phyloP scores from a whole-genome alignment of 2,329 filamentous ascomycete species.

The Pseudocercospora musae region DNA sequence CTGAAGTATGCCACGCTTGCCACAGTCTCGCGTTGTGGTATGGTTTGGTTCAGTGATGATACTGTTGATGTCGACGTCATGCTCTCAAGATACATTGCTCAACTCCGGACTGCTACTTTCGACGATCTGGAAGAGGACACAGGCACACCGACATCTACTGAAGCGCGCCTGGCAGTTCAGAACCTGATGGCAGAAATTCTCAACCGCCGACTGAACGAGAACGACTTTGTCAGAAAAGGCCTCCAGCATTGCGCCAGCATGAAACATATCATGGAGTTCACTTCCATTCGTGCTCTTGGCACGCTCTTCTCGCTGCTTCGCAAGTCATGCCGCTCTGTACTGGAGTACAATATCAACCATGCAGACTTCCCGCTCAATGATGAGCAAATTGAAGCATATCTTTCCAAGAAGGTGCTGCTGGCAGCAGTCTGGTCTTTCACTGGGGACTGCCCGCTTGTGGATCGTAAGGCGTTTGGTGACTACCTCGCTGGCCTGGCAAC shows the following conservation, averaged over 20 bases:
- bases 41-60: slow-evolving; percentile 99
- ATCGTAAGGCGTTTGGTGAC: slow-evolving; percentile 88
- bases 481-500: slow-evolving; percentile 76
- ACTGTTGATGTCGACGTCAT: slow-evolving; percentile 92
- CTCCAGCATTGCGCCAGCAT: slow-evolving; percentile 72
- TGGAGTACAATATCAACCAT: slow-evolving; percentile 95
- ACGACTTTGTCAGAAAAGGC: slow-evolving; percentile 76
- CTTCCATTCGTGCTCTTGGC: slow-evolving; percentile 80
- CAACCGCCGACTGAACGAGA: slow-evolving; percentile 68
- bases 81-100: slow-evolving; percentile 84
- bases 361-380: slow-evolving; percentile 87
- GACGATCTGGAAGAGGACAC: slow-evolving; percentile 95
- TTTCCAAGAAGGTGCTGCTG: slow-evolving; percentile 90
- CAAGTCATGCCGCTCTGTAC: slow-evolving; percentile 84
- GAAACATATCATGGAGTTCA: slow-evolving; percentile 98
- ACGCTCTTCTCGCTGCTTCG: slow-evolving; percentile 95
- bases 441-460: slow-evolving; percentile 83
- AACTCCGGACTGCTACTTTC: slow-evolving; percentile 76
- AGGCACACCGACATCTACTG: slow-evolving; percentile 59
- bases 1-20: slow-evolving; percentile 95
- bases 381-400: slow-evolving; percentile 83
- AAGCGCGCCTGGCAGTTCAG: slow-evolving; percentile 69
- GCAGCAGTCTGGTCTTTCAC: slow-evolving; percentile 94
- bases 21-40: slow-evolving; percentile 98
- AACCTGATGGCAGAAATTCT: slow-evolving; percentile 75